Conservation (phyloP, 2,329 filamentous ascomycete species). For the Graphiopsis chlorocephala region DNA sequence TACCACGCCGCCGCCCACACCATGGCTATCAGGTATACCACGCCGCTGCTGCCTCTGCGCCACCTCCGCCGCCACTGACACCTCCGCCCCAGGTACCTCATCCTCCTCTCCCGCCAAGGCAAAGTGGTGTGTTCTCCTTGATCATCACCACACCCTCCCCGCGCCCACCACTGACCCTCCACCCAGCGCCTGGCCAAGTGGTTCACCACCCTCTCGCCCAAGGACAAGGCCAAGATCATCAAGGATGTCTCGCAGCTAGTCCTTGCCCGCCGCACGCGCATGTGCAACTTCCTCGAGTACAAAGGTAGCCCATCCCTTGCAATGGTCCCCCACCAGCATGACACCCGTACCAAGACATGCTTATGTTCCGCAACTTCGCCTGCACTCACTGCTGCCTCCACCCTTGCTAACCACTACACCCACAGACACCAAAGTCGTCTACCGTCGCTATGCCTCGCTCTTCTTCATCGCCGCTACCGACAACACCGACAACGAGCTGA, state of each 20-base stretch:
- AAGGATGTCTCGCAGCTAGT: constrained; percentile 99
- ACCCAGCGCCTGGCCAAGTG: constrained; percentile 92
- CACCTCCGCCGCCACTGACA: constrained; percentile 11
- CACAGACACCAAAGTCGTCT: constrained; percentile 94
- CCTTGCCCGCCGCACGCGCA: constrained; percentile 89
- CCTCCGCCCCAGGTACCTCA: constrained; percentile 73
- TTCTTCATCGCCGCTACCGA: constrained; percentile 99
- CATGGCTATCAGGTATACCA: constrained; percentile 56
- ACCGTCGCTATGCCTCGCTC: constrained; percentile 95
- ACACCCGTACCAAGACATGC: constrained; percentile 12
- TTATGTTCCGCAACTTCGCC: constrained; percentile 19
- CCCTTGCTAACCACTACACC: background rate
- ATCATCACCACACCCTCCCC: constrained; percentile 15
- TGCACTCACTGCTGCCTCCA: constrained; percentile 2
- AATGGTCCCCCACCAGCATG: constrained; percentile 24
- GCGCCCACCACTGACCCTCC: constrained; percentile 10
- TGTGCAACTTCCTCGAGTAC: constrained; percentile 99
- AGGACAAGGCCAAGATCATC: constrained; percentile 99
- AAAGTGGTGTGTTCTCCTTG: constrained; percentile 76
- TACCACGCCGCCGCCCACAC: constrained; percentile 1
- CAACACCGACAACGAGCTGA: constrained; percentile 96
- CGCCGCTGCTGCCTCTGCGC: background rate
- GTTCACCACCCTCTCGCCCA: constrained; percentile 97
- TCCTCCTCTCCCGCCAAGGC: constrained; percentile 94
- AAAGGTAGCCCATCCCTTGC: constrained; percentile 63